Percentiles rank a stretch among this genome's conserved stretches.
Evolutionary conservation across 139 green algal genomes (phyloP).

Genomic region (Pseudopediastrum boryanum): DNA sequence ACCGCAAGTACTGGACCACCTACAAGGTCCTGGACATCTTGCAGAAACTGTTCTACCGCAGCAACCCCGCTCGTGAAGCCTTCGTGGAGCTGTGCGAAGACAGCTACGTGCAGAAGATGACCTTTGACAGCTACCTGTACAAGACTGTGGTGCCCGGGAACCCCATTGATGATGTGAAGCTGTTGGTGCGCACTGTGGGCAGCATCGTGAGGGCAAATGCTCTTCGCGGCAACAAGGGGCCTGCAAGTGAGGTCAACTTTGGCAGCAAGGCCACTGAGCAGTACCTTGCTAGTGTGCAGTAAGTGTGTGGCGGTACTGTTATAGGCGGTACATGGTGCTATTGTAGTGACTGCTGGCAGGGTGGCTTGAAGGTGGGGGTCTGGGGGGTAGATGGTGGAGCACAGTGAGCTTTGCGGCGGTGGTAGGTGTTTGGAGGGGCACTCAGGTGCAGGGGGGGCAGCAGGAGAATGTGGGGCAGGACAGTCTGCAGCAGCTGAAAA

Average conservation of each 20-base stretch:
- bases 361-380: no score
- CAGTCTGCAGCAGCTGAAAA: no score
- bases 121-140: constrained; percentile 99
- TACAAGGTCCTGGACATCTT: constrained; percentile 99
- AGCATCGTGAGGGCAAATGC: constrained; percentile 93
- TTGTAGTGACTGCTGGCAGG: no score
- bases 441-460: no score
- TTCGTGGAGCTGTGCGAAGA: constrained; percentile 99
- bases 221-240: constrained; percentile 72
- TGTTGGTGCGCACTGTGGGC: constrained; percentile 90
- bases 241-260: constrained; percentile 71
- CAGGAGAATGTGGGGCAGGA: no score
- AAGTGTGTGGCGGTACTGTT: no score
- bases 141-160: constrained; percentile 99
- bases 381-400: no score
- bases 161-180: constrained; percentile 97
- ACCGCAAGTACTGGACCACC: constrained; percentile 99
- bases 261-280: constrained; percentile 71
- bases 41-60: constrained; percentile 98
- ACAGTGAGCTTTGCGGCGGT: no score
- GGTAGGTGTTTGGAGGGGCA: no score
- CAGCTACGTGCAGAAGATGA: constrained; percentile 99
- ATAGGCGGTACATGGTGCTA: no score
- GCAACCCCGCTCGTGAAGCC: constrained; percentile 97
- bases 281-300: no score